Evolutionary conservation across 2,329 filamentous ascomycete species (phyloP).

Genomic region (Aureobasidium melanogenum): DNA sequence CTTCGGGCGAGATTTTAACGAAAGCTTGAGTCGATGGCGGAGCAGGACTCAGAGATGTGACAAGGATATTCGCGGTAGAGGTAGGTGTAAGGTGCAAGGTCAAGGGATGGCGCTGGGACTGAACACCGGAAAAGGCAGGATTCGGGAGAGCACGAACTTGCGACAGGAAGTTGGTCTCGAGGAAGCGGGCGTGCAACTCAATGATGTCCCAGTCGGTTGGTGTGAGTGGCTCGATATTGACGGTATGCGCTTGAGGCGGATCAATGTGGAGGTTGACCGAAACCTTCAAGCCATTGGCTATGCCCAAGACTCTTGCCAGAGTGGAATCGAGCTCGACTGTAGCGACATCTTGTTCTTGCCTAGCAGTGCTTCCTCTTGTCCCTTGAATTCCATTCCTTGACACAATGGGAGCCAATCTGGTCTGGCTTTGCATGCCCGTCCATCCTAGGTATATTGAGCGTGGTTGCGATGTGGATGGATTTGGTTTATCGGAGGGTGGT

Average conservation of each 20-base stretch:
- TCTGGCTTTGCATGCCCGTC: slow-evolving; percentile 96
- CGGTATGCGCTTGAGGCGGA: slow-evolving; percentile 81
- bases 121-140: slow-evolving; percentile 50
- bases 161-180: slow-evolving; percentile 85
- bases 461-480: slow-evolving; percentile 37
- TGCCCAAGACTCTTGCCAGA: slow-evolving; percentile 65
- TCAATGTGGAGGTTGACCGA: slow-evolving; percentile 70
- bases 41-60: slow-evolving; percentile 73
- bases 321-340: slow-evolving; percentile 82
- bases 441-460: slow-evolving; percentile 78
- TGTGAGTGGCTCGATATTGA: slow-evolving; percentile 93
- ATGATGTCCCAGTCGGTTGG: slow-evolving; percentile 56
- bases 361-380: slow-evolving; percentile 37
- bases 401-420: slow-evolving; percentile 64
- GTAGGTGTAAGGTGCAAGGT: slow-evolving; percentile 92
- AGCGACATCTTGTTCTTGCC: slow-evolving; percentile 66
- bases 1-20: slow-evolving; percentile 85
- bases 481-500: slow-evolving; percentile 33
- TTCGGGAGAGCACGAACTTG: slow-evolving; percentile 93
- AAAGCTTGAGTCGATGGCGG: slow-evolving; percentile 63
- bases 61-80: slow-evolving; percentile 83
- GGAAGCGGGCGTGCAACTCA: slow-evolving; percentile 88
- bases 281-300: slow-evolving; percentile 72
- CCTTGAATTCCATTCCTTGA: slow-evolving; percentile 58
- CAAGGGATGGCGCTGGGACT: slow-evolving; percentile 60